These are phyloP conservation scores for Aspergillus fumigatus DNA, from an alignment of 2,329 filamentous ascomycete species.

Conservation along the genomic window DNA sequence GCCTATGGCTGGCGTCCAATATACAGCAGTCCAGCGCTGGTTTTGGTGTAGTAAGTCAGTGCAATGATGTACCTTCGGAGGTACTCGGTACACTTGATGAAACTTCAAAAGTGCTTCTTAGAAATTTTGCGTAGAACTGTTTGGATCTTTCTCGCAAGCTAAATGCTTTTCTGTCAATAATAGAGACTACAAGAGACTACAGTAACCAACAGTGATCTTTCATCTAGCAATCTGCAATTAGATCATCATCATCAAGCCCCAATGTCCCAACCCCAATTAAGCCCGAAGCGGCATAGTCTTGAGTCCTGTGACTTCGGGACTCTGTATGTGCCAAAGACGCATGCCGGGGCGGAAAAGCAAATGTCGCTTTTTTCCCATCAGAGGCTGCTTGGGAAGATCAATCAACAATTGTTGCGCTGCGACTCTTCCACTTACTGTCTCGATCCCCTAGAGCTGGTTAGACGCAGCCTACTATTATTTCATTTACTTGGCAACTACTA, in stretches of 20 bases:
- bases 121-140: not conserved
- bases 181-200: not conserved
- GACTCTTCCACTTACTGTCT: slow-evolving; percentile 1
- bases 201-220: not conserved
- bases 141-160: not conserved
- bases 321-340: slow-evolving; percentile 27
- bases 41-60: not conserved
- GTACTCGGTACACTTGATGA: not conserved
- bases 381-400: slow-evolving; percentile 15
- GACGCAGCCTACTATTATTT: slow-evolving; percentile 13
- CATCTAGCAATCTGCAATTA: slow-evolving; percentile 8
- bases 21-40: not conserved
- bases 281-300: slow-evolving; percentile 12
- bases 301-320: slow-evolving; percentile 14
- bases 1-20: not conserved
- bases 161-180: not conserved
- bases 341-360: slow-evolving; percentile 17
- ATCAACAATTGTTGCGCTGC: slow-evolving; percentile 15
- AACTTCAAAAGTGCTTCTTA: not conserved
- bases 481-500: slow-evolving; percentile 10
- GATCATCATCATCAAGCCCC: slow-evolving; percentile 9
- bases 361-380: slow-evolving; percentile 30
- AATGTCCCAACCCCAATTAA: slow-evolving; percentile 9
- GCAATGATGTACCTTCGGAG: not conserved
- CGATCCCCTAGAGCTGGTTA: slow-evolving; percentile 19